Base-by-base conservation (phyloP, 176 grass and related monocot species). In the Chrysopogon serrulatus region DNA sequence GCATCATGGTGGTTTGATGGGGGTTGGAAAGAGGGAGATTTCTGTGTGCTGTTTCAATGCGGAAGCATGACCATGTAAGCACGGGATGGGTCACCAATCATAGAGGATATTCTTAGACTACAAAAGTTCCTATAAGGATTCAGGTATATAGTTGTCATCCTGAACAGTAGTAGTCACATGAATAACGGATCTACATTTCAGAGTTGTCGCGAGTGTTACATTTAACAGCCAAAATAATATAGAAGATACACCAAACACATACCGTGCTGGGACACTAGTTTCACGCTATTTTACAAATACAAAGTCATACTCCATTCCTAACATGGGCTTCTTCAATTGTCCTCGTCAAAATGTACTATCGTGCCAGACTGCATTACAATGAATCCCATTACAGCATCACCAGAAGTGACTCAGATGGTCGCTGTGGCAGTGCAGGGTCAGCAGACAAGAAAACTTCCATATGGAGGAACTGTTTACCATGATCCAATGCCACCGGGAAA, bases 211-310 rank as follows among this genome's bases (percentile, higher is more conserved):
- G 83, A 73, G 36, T 79, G 61, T 73, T 47, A 73, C 83, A 82
- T 61, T 41, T 28, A 56, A 85, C 14, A 43, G 14, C 71, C 32
- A 85, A 81, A 71, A 77, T 11, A 85, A 86, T 37, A 34, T 47
- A 19, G 16, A 48, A 15, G 10, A 76, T 73, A 82, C 73, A 83
- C 30, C 36, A 78, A 82, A 51, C 63, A 23, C 79, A 27, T 37
- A 79, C 31, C 9, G 19, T 60, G 21, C 73, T 86, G 74, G 40
- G 47, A 62, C n/a, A 35, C 59, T 79, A 87, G 57, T 83, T 49
- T 59, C 34, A 66, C 44, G 18, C 84, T 83, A 87, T 60, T 74
- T 90, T 86, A 90, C 79, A 90, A 28, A 18, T 86, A 90, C 79
- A 90, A 28, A 18, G 47, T 40, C 45, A 67, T 33, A 68, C 37